Evolutionary conservation across 257 asterid genomes (phyloP).

Genomic region (Ajuga chamaepitys): DNA sequence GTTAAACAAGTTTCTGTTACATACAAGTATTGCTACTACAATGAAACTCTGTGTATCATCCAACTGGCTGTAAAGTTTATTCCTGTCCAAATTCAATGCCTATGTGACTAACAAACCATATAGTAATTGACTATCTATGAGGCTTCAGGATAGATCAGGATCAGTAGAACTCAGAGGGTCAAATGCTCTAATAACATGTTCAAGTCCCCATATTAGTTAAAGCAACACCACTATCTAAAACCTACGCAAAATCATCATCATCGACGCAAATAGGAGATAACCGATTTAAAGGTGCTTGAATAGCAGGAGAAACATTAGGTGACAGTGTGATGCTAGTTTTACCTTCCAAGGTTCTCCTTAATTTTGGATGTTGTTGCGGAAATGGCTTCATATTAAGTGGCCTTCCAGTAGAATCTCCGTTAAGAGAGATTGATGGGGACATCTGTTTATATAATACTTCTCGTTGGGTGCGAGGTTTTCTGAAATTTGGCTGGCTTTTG

Average conservation of each 20-base stretch:
- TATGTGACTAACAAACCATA: background rate
- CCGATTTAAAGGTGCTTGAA: slow-evolving; percentile 40
- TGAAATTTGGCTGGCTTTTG: slow-evolving; percentile 24
- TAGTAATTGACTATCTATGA: slow-evolving; percentile 10
- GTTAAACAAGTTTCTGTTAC: slow-evolving; percentile 9
- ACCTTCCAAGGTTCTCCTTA: slow-evolving; percentile 44
- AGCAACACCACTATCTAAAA: slow-evolving; percentile 1
- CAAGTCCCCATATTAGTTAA: background rate
- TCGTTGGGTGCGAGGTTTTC: slow-evolving; percentile 28
- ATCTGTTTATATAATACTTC: slow-evolving; percentile 21
- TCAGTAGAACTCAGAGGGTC: background rate
- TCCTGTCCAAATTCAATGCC: background rate
- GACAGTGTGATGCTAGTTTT: slow-evolving; percentile 16
- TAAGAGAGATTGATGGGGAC: slow-evolving; percentile 24
- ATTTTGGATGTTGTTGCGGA: slow-evolving; percentile 36
- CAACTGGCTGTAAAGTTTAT: background rate
- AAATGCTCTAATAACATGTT: background rate
- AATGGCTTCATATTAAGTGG: slow-evolving; percentile 34
- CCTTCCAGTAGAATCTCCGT: slow-evolving; percentile 22
- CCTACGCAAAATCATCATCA: slow-evolving; percentile 68
- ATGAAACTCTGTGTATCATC: slow-evolving; percentile 10
- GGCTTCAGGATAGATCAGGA: background rate
- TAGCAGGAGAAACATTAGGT: slow-evolving; percentile 24
- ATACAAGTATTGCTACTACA: background rate
- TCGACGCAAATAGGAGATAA: slow-evolving; percentile 27